Evolutionary conservation across 164 flowering plant species (phyloP).

Genomic region (Echeveria elegans): DNA sequence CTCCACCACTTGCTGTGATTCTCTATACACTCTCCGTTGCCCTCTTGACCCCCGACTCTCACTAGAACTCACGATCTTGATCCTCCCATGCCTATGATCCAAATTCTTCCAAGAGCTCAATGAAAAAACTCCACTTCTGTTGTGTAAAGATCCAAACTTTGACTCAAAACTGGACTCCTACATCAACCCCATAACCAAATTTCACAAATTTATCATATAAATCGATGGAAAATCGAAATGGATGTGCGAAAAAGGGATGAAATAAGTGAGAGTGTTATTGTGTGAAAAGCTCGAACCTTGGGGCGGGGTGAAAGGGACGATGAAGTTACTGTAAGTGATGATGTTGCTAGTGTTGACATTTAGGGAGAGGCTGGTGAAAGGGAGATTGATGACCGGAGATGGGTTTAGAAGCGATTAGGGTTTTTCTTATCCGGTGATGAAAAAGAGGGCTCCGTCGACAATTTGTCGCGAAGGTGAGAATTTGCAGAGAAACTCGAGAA

Average conservation of each 20-base stretch:
- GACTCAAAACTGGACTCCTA: not conserved
- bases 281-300: not conserved
- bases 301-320: not conserved
- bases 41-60: constrained; percentile 14
- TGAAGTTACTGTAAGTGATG: not conserved
- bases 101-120: no score
- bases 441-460: no score
- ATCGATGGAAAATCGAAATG: not conserved
- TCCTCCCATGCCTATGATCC: not conserved
- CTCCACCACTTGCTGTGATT: constrained; percentile 40
- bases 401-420: no score
- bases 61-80: not conserved
- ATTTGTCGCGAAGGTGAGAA: no score
- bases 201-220: not conserved
- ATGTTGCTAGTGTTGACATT: not conserved
- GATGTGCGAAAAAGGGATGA: not conserved
- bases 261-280: not conserved
- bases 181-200: not conserved
- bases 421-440: no score
- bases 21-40: constrained; percentile 46
- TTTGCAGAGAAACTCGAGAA: no score
- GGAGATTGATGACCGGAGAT: not conserved
- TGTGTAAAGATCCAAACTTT: not conserved
- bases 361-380: not conserved
- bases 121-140: not conserved